Conservation (phyloP, 108 stramenopile genomes). For the Stephanodiscus triporus region DNA sequence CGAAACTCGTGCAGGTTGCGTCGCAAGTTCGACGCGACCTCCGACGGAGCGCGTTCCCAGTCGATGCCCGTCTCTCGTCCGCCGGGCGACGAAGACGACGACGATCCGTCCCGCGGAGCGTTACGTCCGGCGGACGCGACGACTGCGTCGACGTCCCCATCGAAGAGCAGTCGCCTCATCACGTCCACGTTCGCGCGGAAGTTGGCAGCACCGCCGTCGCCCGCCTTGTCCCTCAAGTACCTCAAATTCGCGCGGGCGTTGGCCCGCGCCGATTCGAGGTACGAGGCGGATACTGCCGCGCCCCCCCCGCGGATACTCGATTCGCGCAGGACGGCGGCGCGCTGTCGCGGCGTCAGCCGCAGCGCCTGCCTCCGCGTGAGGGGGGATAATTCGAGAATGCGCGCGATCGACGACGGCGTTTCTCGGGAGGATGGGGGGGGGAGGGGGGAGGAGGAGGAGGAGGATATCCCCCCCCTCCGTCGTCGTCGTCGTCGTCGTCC, state of each 20-base stretch:
- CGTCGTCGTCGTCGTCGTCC: neutral
- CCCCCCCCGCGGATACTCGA: neutral
- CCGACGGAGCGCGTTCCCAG: slow-evolving; percentile 35
- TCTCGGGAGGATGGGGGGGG: too few relatives aligned
- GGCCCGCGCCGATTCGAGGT: slow-evolving; percentile 28
- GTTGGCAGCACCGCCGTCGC: slow-evolving; percentile 23
- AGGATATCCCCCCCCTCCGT: neutral
- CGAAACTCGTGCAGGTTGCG: slow-evolving; percentile 21
- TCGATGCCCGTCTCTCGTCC: slow-evolving; percentile 10
- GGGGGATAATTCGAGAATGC: neutral
- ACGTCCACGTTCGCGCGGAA: slow-evolving; percentile 35
- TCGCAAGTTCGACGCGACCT: slow-evolving; percentile 28
- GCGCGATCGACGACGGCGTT: too few relatives aligned
- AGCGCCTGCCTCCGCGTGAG: slow-evolving; percentile 40
- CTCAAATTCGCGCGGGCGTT: slow-evolving; percentile 40
- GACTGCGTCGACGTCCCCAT: slow-evolving; percentile 6
- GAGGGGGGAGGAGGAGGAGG: too few relatives aligned
- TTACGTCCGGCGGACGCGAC: neutral
- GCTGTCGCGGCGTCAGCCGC: slow-evolving; percentile 19
- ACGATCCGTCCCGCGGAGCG: neutral
- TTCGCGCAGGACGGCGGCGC: neutral
- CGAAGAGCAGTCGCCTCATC: slow-evolving; percentile 33
- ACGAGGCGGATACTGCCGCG: slow-evolving; percentile 5
- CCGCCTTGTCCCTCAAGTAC: slow-evolving; percentile 20
- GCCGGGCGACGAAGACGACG: neutral